A percentile compares a stretch with the other conserved stretches of the same genome.
Conservation (phyloP, 352 stramenopile genomes). For the Globisporangium viniferum region DNA sequence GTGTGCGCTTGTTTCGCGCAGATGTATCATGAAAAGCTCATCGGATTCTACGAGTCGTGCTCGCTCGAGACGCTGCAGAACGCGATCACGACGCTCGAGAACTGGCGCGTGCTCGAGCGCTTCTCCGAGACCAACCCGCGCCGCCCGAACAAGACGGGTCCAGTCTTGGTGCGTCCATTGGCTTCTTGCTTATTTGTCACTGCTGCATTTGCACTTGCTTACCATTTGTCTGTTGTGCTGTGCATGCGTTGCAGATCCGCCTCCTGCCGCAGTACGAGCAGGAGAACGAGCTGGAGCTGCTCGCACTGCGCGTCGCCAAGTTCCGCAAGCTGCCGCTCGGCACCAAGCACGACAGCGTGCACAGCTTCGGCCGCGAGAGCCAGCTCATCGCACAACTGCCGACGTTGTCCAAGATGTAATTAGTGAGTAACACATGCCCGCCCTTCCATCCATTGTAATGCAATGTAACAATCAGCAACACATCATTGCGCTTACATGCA, state of each 20-base stretch:
- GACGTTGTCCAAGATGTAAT: constrained; percentile 68
- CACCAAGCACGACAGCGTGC: constrained; percentile 24
- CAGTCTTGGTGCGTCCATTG: constrained; percentile 20
- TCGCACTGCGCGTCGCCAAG: constrained; percentile 59
- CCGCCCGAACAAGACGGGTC: constrained; percentile 8
- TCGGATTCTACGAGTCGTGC: constrained; percentile 86
- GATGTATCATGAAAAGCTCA: constrained; percentile 86
- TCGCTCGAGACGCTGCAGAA: constrained; percentile 84
- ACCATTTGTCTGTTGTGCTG: background rate
- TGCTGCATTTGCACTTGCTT: background rate
- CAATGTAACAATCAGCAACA: background rate
- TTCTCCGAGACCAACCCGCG: constrained; percentile 20
- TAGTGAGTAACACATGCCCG: constrained; percentile 3
- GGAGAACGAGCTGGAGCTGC: constrained; percentile 56
- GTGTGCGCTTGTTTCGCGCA: constrained; percentile 7
- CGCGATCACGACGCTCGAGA: constrained; percentile 56
- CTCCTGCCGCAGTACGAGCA: constrained; percentile 42
- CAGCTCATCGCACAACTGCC: constrained; percentile 66
- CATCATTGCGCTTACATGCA: background rate
- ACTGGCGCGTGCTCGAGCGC: constrained; percentile 63
- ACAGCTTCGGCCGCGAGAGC: constrained; percentile 41
- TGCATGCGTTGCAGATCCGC: constrained; percentile 20
- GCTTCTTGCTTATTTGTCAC: background rate
- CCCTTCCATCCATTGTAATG: background rate
- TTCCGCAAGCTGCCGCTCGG: constrained; percentile 70